Conservation (phyloP, 2,329 filamentous ascomycete species). For the Ascochyta fabae region DNA sequence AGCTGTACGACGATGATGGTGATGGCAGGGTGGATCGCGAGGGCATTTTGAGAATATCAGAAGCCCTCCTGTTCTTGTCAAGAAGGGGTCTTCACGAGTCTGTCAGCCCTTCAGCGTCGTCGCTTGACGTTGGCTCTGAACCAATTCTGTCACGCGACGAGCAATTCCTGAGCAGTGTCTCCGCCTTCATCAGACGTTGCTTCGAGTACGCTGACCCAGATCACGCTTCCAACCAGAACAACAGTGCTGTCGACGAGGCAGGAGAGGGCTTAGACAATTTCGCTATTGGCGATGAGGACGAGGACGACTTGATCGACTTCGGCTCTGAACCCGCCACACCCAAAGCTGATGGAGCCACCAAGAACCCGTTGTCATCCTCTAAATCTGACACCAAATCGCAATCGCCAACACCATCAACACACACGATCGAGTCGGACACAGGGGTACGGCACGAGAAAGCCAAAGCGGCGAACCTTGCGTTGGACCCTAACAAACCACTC, state of each 20-base stretch:
- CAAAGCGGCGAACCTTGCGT: slow-evolving; percentile 82
- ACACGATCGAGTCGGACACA: slow-evolving; percentile 32
- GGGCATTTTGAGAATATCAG: slow-evolving; percentile 92
- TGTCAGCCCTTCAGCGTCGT: slow-evolving; percentile 69
- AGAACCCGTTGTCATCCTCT: slow-evolving; percentile 35
- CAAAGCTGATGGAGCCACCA: slow-evolving; percentile 32
- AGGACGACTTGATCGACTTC: slow-evolving; percentile 69
- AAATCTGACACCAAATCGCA: slow-evolving; percentile 34
- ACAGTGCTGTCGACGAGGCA: slow-evolving; percentile 37
- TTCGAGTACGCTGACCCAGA: slow-evolving; percentile 98
- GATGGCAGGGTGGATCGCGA: slow-evolving; percentile 94
- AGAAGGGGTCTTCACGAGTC: slow-evolving; percentile 82
- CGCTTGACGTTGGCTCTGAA: slow-evolving; percentile 56
- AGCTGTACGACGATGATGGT: slow-evolving; percentile 91
- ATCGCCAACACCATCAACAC: slow-evolving; percentile 33
- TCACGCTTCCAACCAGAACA: slow-evolving; percentile 64
- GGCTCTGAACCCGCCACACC: slow-evolving; percentile 49
- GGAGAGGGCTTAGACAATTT: slow-evolving; percentile 63
- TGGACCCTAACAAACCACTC: slow-evolving; percentile 90
- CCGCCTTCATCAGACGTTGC: slow-evolving; percentile 92
- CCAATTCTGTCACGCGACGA: slow-evolving; percentile 72
- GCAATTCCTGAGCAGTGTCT: slow-evolving; percentile 88
- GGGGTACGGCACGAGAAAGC: slow-evolving; percentile 59
- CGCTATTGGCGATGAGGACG: slow-evolving; percentile 73
- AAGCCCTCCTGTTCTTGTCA: slow-evolving; percentile 90